A percentile compares a stretch with the other conserved stretches of the same genome.
These are phyloP conservation scores for Lentinula lateritia DNA, from an alignment of 768 basidiomycete genomes.

Conservation along the genomic window DNA sequence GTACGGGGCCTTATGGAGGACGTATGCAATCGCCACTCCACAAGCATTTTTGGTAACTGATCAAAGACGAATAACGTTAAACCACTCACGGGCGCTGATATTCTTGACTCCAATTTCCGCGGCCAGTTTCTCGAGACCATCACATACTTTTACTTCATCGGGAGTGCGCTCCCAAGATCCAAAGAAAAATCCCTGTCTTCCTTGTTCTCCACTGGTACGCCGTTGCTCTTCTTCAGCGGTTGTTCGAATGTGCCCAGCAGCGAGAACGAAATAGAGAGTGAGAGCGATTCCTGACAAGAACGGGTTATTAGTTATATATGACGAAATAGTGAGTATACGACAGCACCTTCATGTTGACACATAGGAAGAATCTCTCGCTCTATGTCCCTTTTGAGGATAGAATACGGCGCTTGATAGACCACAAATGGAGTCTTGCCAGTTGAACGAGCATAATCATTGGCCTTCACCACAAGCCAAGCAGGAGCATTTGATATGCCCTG, in stretches of 20 bases:
- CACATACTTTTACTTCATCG: constrained; percentile 33
- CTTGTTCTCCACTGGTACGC: constrained; percentile 21
- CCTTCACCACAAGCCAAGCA: constrained; percentile 33
- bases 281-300: background rate
- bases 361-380: constrained; percentile 43
- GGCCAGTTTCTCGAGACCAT: constrained; percentile 46
- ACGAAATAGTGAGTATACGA: constrained; percentile 11
- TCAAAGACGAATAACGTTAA: constrained; percentile 1
- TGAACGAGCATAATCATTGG: constrained; percentile 36
- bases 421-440: constrained; percentile 39
- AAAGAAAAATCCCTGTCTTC: constrained; percentile 22
- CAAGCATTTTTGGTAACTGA: background rate
- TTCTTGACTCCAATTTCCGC: constrained; percentile 42
- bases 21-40: constrained; percentile 34
- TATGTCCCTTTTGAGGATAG: constrained; percentile 30
- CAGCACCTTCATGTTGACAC: constrained; percentile 22
- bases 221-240: constrained; percentile 25
- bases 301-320: background rate
- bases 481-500: constrained; percentile 30
- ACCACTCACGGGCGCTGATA: constrained; percentile 37
- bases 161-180: constrained; percentile 41
- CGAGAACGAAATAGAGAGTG: constrained; percentile 18
- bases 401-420: constrained; percentile 38
- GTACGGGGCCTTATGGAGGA: constrained; percentile 18
- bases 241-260: constrained; percentile 21